These are phyloP conservation scores for Fagopyrum tataricum DNA, from an alignment of 148 eudicot species.

Conservation along the genomic window DNA sequence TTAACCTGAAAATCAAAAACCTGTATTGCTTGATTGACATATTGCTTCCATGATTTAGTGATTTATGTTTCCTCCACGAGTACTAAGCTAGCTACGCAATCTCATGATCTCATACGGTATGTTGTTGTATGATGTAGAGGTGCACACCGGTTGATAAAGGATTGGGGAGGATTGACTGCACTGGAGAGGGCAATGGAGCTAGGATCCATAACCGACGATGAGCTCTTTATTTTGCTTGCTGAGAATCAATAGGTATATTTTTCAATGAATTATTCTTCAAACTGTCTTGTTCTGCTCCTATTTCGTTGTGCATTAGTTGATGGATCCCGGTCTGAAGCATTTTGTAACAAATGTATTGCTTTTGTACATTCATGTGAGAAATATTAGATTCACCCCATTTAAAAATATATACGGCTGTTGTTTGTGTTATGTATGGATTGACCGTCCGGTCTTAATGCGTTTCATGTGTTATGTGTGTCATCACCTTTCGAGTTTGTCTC, in stretches of 20 bases:
- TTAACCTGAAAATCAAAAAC: background rate
- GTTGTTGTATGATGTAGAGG: constrained; percentile 45
- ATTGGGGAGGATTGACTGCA: constrained; percentile 70
- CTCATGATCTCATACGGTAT: background rate
- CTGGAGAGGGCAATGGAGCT: constrained; percentile 96
- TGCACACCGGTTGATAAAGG: constrained; percentile 65
- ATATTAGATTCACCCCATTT: background rate
- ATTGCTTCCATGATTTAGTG: background rate
- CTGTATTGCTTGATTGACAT: background rate
- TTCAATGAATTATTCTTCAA: background rate
- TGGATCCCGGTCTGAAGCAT: background rate
- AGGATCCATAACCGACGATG: constrained; percentile 92
- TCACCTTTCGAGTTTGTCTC: background rate
- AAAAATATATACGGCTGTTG: background rate
- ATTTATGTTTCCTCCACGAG: background rate
- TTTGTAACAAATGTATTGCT: constrained; percentile 5
- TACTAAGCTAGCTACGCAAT: background rate
- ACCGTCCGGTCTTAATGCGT: background rate
- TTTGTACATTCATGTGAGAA: background rate
- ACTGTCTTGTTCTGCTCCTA: background rate
- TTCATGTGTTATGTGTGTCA: background rate
- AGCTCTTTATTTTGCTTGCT: constrained; percentile 77
- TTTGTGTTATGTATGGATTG: background rate
- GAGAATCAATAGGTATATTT: constrained; percentile 38
- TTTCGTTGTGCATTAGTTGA: background rate